Evolutionary conservation across 139 green algal genomes (phyloP), one percentile per base, ranked within the genome.

Genomic region (Pleodorina starrii): DNA sequence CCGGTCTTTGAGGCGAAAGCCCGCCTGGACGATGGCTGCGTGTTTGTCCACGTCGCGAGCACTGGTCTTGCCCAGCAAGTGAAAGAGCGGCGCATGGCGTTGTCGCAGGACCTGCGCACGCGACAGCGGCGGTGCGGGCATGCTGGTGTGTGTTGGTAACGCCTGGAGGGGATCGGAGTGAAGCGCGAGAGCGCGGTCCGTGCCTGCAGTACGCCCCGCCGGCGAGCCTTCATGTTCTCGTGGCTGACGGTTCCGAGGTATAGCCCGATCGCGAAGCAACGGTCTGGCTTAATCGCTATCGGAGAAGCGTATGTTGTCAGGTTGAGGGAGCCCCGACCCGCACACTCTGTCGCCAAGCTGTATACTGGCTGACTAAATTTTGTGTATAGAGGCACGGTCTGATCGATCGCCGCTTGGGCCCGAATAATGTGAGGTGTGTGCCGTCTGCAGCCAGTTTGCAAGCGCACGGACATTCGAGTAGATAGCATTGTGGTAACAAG

Each of bases 41-140:
- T 92, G 44, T 71, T 96, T 96, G 90, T 96, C 89, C 16, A 93
- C 84, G 10, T 95, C 89, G 1, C 87, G 38, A 0, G 91, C 92
- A 60, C 91, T 95, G 16, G 88, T 93, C 89, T 95, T 95, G 25
- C 94, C 94, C 23, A 96, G 89, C 69, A 96, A 89, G 32, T 90
- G 38, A 29, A 94, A 93, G 7, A 96, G 90, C 5, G 60, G 16
- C 1, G 88, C 91, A 44, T 96, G 94, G 16, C 85, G 74, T 57
- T 90, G 27, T 32, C 75, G 88, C 25, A 95, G 74, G 0, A 96
- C 89, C 90, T 94, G 87, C 12, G 44, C 1, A 66, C 27, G 25
- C 12, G 66, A n/a, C 23, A 80, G 54, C 3, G 6, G 21, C n/a
- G n/a, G n/a, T n/a, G n/a, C n/a, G n/a, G n/a, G n/a, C n/a, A n/a